Conservation (phyloP, 2,329 filamentous ascomycete genomes). For the Pseudocercospora fijiensis region DNA sequence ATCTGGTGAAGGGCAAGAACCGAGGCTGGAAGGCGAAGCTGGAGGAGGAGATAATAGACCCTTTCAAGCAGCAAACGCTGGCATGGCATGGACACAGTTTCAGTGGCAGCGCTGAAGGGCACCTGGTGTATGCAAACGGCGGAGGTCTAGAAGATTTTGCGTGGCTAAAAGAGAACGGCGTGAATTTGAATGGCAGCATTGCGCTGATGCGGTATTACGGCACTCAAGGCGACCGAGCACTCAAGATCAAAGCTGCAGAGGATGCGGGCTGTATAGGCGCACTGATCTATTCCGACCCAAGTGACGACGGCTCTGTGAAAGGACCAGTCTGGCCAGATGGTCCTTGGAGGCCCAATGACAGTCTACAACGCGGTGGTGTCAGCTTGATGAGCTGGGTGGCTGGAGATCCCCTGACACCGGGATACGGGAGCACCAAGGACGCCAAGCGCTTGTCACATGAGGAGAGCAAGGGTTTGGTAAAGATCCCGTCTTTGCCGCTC, state of each 20-base stretch:
- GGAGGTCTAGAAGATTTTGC: constrained; percentile 83
- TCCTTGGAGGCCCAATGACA: constrained; percentile 75
- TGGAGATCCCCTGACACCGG: constrained; percentile 89
- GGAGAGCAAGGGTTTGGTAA: constrained; percentile 69
- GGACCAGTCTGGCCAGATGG: constrained; percentile 74
- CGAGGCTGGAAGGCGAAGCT: constrained; percentile 72
- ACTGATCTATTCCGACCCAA: constrained; percentile 88
- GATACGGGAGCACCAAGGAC: constrained; percentile 70
- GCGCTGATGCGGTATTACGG: constrained; percentile 80
- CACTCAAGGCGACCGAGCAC: constrained; percentile 66
- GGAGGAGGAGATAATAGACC: constrained; percentile 74
- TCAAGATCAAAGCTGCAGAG: constrained; percentile 90
- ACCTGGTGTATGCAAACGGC: constrained; percentile 88
- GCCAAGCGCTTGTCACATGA: constrained; percentile 66
- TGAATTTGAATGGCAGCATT: constrained; percentile 76
- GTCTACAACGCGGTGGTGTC: constrained; percentile 79
- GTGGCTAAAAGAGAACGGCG: constrained; percentile 65
- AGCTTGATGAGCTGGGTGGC: constrained; percentile 78
- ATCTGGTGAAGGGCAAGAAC: constrained; percentile 71
- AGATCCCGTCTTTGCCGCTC: constrained; percentile 86
- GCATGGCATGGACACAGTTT: constrained; percentile 89
- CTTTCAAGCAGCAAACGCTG: constrained; percentile 65
- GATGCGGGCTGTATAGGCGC: constrained; percentile 81
- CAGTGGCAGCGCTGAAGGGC: constrained; percentile 80
- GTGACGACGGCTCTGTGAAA: constrained; percentile 66